Evolutionary conservation across 192 early-diverging fungal species (phyloP).

Genomic region (Backusella mclennaniae): DNA sequence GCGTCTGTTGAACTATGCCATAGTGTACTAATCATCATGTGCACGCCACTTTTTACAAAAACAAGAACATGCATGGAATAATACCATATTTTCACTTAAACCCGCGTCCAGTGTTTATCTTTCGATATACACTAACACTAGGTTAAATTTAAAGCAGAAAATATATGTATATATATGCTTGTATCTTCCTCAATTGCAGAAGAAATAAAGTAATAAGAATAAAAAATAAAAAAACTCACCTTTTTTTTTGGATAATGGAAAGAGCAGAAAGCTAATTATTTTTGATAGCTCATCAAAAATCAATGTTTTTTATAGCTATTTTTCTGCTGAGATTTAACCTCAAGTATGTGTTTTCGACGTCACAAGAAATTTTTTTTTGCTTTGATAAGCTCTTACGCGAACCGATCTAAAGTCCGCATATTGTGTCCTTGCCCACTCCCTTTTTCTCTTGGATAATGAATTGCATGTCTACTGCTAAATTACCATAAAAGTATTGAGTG

Average conservation of each 20-base stretch:
- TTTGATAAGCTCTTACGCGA: neutral
- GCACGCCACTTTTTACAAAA: neutral
- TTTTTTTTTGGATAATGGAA: neutral
- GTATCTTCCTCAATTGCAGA: neutral
- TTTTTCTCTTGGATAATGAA: neutral
- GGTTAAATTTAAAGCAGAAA: neutral
- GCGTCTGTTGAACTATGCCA: conserved; percentile 10
- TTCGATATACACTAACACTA: neutral
- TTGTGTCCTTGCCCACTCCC: neutral
- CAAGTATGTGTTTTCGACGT: neutral
- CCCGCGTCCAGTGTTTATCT: neutral
- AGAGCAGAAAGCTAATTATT: neutral
- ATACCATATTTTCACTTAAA: neutral
- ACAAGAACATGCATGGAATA: neutral
- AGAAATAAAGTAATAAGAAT: neutral
- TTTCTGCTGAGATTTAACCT: neutral
- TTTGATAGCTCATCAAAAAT: neutral
- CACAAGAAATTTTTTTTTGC: neutral
- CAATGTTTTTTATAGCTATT: neutral
- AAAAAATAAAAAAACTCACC: neutral
- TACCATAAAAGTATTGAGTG: neutral
- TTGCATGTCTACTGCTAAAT: neutral
- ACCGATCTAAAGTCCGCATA: neutral
- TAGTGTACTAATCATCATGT: conserved; percentile 7
- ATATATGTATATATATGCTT: neutral